These are phyloP conservation scores for Aspergillus sp. DNA, from an alignment of 2,329 filamentous ascomycete genomes.

Conservation along the genomic window DNA sequence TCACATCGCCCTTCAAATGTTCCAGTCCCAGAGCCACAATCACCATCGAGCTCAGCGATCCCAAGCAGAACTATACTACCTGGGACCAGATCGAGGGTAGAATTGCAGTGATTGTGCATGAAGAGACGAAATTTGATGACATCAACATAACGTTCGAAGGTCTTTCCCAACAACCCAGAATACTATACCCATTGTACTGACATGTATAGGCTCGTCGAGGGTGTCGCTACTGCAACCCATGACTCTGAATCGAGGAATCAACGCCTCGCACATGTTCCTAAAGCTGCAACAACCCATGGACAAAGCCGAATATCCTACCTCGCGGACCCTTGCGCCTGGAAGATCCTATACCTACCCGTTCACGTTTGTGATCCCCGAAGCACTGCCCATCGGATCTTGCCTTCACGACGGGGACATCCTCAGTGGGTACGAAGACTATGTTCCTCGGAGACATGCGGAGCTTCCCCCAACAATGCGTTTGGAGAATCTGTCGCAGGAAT, in stretches of 20 bases:
- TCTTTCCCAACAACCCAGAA: too few species aligned
- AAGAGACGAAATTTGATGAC: not conserved
- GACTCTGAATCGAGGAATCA: not conserved
- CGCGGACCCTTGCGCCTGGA: not conserved
- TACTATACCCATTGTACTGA: too few species aligned
- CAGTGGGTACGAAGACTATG: too few species aligned
- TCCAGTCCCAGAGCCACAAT: not conserved
- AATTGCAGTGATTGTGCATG: not conserved
- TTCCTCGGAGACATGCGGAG: not conserved
- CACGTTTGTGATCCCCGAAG: not conserved
- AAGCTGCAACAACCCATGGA: not conserved
- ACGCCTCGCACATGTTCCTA: not conserved
- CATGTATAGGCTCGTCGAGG: not conserved
- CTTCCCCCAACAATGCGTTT: not conserved
- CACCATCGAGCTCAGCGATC: not conserved
- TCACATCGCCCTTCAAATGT: too few species aligned
- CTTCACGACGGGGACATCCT: not conserved
- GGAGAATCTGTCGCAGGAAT: not conserved
- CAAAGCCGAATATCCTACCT: not conserved
- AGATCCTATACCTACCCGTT: not conserved
- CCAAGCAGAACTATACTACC: not conserved
- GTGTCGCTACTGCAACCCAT: not conserved
- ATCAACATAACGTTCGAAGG: not conserved
- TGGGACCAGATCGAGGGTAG: not conserved
- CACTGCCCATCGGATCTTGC: not conserved